Evolutionary conservation across 2,329 filamentous ascomycete species (phyloP).

Genomic region (Trichoderma koningiopsis): DNA sequence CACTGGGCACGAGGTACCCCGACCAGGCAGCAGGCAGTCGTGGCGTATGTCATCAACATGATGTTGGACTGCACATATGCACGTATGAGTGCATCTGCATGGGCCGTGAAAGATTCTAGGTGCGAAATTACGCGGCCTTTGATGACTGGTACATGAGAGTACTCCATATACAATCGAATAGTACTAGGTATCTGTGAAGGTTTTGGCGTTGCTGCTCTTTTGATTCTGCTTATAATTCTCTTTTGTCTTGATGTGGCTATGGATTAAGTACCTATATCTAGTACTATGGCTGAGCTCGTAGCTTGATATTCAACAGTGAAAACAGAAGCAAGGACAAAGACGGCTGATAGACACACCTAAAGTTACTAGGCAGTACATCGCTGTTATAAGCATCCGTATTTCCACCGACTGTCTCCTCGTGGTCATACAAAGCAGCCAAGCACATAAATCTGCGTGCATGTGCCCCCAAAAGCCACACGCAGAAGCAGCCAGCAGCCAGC

Average conservation of each 20-base stretch:
- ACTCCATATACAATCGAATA: background rate
- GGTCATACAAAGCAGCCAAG: background rate
- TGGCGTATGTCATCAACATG: conserved; percentile 10
- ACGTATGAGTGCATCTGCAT: background rate
- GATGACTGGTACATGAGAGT: background rate
- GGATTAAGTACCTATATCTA: background rate
- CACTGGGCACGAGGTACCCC: background rate
- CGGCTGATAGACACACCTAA: background rate
- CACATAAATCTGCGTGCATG: background rate
- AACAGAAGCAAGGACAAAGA: background rate
- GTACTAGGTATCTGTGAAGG: background rate
- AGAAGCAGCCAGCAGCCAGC: background rate
- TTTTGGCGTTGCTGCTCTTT: background rate
- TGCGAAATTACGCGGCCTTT: background rate
- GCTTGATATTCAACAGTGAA: background rate
- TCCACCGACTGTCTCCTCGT: background rate
- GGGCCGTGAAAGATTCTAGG: background rate
- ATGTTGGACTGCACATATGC: background rate
- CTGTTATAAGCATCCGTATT: background rate
- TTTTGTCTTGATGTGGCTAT: background rate
- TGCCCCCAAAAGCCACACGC: conserved; percentile 1
- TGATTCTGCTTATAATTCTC: background rate
- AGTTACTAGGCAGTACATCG: no score
- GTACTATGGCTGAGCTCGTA: background rate
- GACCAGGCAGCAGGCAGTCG: conserved; percentile 5